Conservation (phyloP, 1,139 yeast genomes). For the Hansenula sp. region DNA sequence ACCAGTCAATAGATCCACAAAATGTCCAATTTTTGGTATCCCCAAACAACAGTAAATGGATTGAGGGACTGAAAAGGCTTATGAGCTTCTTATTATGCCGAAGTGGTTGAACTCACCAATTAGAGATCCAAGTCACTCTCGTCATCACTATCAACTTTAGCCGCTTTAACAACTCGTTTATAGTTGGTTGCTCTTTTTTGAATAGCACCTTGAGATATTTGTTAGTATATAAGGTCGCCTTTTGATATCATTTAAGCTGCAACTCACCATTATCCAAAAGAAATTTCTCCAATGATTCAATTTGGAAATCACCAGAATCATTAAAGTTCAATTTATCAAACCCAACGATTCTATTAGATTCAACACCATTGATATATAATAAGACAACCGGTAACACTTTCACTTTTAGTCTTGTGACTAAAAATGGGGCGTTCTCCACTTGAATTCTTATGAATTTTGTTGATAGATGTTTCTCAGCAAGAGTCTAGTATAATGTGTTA, state of each 20-base stretch:
- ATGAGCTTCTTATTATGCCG: not conserved
- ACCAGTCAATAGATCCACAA: not conserved
- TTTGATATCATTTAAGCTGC: not conserved
- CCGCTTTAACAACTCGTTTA: slow-evolving; percentile 12
- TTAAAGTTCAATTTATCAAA: slow-evolving; percentile 52
- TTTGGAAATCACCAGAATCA: slow-evolving; percentile 34
- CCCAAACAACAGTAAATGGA: not conserved
- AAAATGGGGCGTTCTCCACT: slow-evolving; percentile 68
- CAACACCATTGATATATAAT: slow-evolving; percentile 58
- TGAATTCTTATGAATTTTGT: slow-evolving; percentile 54
- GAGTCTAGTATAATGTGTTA: slow-evolving; percentile 12
- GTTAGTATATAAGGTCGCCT: slow-evolving; percentile 2
- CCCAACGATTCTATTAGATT: slow-evolving; percentile 58
- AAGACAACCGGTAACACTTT: slow-evolving; percentile 71
- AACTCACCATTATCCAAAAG: slow-evolving; percentile 26
- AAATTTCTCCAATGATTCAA: slow-evolving; percentile 44
- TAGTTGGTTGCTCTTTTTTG: slow-evolving; percentile 17
- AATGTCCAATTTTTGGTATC: not conserved
- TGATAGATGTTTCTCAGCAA: slow-evolving; percentile 57
- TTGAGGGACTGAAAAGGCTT: not conserved
- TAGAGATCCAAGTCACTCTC: slow-evolving; percentile 40
- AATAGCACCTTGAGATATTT: slow-evolving; percentile 10
- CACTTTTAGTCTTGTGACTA: slow-evolving; percentile 57
- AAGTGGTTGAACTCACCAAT: not conserved
- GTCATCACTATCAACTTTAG: slow-evolving; percentile 23